Conservation (phyloP, 2,329 filamentous ascomycete genomes). For the Ceratocystis harringtonii region DNA sequence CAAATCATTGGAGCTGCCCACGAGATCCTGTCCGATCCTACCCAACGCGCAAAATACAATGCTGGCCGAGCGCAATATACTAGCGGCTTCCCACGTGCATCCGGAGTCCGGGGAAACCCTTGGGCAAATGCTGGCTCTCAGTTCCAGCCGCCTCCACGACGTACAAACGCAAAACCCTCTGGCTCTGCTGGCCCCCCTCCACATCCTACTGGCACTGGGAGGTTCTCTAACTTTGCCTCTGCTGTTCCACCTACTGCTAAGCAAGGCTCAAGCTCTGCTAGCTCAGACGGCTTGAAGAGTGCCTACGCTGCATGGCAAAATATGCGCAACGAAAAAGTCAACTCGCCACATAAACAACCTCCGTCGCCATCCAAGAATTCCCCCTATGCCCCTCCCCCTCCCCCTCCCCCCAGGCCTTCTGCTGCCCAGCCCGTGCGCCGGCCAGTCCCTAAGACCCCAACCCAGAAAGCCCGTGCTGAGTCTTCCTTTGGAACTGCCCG, state of each 20-base stretch:
- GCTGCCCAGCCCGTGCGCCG: conserved; percentile 24
- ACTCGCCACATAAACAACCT: conserved; percentile 12
- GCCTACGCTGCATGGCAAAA: conserved; percentile 31
- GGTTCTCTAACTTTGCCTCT: conserved; percentile 26
- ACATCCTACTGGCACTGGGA: conserved; percentile 18
- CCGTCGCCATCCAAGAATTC: conserved; percentile 19
- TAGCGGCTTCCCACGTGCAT: conserved; percentile 32
- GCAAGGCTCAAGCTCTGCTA: conserved; percentile 23
- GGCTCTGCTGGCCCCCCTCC: background rate
- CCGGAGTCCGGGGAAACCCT: conserved; percentile 43
- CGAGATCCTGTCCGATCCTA: conserved; percentile 48
- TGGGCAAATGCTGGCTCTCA: conserved; percentile 36
- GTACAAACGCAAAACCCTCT: conserved; percentile 22
- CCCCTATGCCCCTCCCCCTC: conserved; percentile 21
- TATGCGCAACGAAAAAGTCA: conserved; percentile 24
- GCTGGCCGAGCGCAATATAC: conserved; percentile 23
- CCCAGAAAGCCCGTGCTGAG: conserved; percentile 38
- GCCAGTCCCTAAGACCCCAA: conserved; percentile 35
- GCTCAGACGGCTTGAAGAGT: conserved; percentile 28
- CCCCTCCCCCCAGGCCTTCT: conserved; percentile 23
- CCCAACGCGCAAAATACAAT: conserved; percentile 39
- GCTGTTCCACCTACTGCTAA: conserved; percentile 32
- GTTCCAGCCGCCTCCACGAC: conserved; percentile 37
- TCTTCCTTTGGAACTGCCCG: conserved; percentile 35
- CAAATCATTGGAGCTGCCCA: conserved; percentile 76